Base-by-base conservation (phyloP, 2,329 filamentous ascomycete genomes). In the Colletotrichum costaricense region DNA sequence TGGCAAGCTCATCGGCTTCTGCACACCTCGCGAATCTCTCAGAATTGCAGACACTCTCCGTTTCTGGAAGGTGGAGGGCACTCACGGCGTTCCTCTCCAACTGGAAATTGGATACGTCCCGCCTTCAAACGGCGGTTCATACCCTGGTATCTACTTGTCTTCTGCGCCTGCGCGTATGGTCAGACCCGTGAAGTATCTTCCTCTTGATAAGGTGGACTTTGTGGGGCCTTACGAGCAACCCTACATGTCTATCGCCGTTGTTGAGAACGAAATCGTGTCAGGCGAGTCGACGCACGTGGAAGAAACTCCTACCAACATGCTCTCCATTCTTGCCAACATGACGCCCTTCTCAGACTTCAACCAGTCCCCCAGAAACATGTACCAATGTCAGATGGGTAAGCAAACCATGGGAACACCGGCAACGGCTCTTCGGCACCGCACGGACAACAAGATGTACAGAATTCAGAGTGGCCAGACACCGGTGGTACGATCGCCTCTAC, bases 261-360 rank as follows among this genome's bases (percentile, higher is more conserved):
- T 94, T n/a, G 93, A 95, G 63, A 89, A 92, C 42, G 97, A 99
- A 81, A 91, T 98, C 74, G 89, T 93, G 33, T 94, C 95, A n/a
- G 95, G 95, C 62, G 90, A 95, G 79, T 95, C 95, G 5, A 98
- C 95, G 0, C 97, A 99, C 80, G 95, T 98, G 57, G 97, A 99
- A 83, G 94, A 94, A 78, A 93, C 95, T 71, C 95, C 97, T 2
- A 99, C 97, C 38, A 97, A 98, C 83, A 98, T 99, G 76, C 90
- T 99, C 30, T 98, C 96, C 8, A 98, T 99, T 76, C 89, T 99
- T 64, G 97, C 97, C 79, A 98, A 98, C 84, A 97, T 98, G 93
- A 99, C 97, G 0, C 97, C 97, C 4, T 99, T 99, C 85, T 98
- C 96, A 59, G 95, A 99, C 82, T 98, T 98, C 86, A 99, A 99